Base-by-base conservation (phyloP, 139 green algal species). In the Limnomonas spitsbergensis region DNA sequence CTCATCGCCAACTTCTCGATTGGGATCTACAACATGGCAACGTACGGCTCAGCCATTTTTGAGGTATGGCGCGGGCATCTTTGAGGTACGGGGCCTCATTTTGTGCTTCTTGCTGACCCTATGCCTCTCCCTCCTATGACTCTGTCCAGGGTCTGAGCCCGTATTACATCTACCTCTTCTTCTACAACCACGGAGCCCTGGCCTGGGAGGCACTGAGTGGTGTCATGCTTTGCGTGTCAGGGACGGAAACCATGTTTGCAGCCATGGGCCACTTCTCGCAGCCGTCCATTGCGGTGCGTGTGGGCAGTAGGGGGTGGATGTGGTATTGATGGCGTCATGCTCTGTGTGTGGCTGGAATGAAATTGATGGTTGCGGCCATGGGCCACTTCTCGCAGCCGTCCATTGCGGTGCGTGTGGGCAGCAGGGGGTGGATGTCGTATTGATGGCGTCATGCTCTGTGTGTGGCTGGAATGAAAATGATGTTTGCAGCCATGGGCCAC, bases 191-290 rank as follows among this genome's bases (percentile, higher is more conserved):
- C 40, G 75, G 77, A 2, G 7, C 20, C 0, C 14, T 2, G 0
- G 89, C 78, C 1, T 93, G 89, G 89, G 37, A 56, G 4, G 20
- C 26, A 4, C 87, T 93, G 37, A 85, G 83, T 29, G 78, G 78
- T 24, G 80, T 91, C 35, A 81, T 93, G 72, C 87, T 94, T 40
- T 78, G 73, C 37, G 68, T 94, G 20, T 91, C 90, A 29, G 90
- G 90, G 4, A 73, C 81, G 0, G 90, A 94, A 81, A 87, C 90
- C 27, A 85, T 93, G 74, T 94, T 87, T 81, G 89, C 89, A 32
- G 70, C 24, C 26, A 61, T 92, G 73, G 88, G 90, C 7, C 89
- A 94, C 76, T 92, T 94, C 75, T 82, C 66, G 14, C 6, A 35
- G 27, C 24, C 20, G 0, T 74, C 83, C 53, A 83, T 93, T 31